Evolutionary conservation across 257 asterid species (phyloP).

Genomic region (Cruciata laevipes): DNA sequence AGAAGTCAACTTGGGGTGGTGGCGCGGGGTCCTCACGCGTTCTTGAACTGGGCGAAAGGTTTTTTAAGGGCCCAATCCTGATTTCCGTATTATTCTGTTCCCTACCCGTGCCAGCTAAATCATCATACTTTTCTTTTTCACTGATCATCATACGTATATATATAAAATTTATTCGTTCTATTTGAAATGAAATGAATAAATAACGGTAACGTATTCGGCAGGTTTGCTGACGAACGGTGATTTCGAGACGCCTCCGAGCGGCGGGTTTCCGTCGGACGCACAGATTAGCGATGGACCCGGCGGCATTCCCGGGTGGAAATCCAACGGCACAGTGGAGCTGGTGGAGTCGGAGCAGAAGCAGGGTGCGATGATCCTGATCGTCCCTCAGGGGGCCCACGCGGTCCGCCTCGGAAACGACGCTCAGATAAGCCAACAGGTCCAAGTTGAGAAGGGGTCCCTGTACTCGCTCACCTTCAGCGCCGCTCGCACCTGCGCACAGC

Average conservation of each 20-base stretch:
- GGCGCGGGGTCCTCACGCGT: slow-evolving; percentile 9
- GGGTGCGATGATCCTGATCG: slow-evolving; percentile 94
- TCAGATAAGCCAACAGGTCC: slow-evolving; percentile 68
- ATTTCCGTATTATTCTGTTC: neutral
- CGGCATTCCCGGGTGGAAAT: slow-evolving; percentile 66
- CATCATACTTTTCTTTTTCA: neutral
- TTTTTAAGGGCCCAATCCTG: neutral
- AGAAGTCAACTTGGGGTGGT: slow-evolving; percentile 2
- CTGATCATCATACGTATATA: too few species aligned
- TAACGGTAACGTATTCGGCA: too few species aligned
- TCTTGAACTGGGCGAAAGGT: slow-evolving; percentile 21
- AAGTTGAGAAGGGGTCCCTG: slow-evolving; percentile 61
- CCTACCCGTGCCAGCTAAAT: neutral
- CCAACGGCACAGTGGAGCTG: slow-evolving; percentile 74
- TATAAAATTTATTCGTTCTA: too few species aligned
- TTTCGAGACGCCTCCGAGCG: slow-evolving; percentile 75
- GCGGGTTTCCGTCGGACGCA: slow-evolving; percentile 50
- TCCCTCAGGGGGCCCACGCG: slow-evolving; percentile 79
- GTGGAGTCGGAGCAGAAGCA: slow-evolving; percentile 84
- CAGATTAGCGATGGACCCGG: slow-evolving; percentile 44
- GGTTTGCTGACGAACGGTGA: slow-evolving; percentile 78
- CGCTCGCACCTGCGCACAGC: slow-evolving; percentile 97
- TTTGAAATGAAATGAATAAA: too few species aligned
- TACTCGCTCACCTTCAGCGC: slow-evolving; percentile 92
- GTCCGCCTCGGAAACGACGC: slow-evolving; percentile 88